phyloP scores from a whole-genome alignment of 257 asterid species.

The Nicotiana otophora region DNA sequence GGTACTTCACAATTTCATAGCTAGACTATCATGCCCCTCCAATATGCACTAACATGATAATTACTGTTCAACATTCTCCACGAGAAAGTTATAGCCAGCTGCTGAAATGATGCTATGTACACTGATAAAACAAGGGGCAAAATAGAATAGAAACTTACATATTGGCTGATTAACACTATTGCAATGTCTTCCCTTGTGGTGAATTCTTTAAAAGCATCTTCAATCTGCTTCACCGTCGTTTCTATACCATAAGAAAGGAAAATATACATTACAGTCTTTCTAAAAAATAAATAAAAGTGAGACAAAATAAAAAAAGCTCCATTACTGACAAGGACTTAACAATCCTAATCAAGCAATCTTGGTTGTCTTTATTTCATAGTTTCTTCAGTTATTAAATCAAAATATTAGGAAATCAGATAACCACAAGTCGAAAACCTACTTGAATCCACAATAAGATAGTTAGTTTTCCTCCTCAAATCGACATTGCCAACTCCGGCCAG shows the following conservation, averaged over 20 bases:
- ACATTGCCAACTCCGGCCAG: neutral
- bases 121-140: neutral
- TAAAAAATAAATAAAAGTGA: neutral
- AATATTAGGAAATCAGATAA: neutral
- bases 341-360: neutral
- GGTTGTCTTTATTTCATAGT: neutral
- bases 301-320: neutral
- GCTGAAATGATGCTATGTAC: neutral
- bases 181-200: slow-evolving; percentile 80
- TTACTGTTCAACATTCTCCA: neutral
- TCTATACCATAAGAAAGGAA: slow-evolving; percentile 36
- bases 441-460: neutral
- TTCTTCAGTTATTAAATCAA: neutral
- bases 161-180: slow-evolving; percentile 84
- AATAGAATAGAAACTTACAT: slow-evolving; percentile 37
- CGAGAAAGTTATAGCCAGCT: neutral
- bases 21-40: neutral
- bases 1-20: neutral
- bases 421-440: neutral
- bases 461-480: neutral
- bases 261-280: neutral
- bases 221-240: slow-evolving; percentile 79
- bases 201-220: slow-evolving; percentile 86
- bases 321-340: neutral
- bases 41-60: neutral